These are phyloP conservation scores for Russula ochroleuca DNA, from an alignment of 768 basidiomycete genomes.

Conservation along the genomic window DNA sequence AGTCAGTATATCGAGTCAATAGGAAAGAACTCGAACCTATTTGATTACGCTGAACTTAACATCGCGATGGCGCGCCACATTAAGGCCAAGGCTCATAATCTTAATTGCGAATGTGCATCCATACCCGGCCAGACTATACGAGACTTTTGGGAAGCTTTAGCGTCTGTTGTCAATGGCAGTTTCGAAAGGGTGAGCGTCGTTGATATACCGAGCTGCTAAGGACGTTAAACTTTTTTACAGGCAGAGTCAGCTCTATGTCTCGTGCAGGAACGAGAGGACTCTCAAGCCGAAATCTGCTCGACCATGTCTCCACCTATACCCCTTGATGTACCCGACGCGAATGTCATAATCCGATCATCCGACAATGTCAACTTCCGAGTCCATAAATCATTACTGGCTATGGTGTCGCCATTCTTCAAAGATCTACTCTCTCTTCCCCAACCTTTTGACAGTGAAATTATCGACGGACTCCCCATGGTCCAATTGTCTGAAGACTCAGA, in stretches of 20 bases:
- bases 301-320: not conserved
- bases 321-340: not conserved
- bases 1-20: not conserved
- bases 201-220: too few relatives aligned
- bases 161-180: not conserved
- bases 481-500: constrained; percentile 4
- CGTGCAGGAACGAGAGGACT: not conserved
- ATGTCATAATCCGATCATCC: constrained; percentile 11
- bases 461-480: constrained; percentile 6
- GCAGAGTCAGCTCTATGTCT: not conserved
- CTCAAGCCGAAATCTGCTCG: not conserved
- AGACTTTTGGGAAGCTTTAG: constrained; percentile 8
- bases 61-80: not conserved
- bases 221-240: not conserved
- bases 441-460: not conserved
- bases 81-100: not conserved
- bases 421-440: constrained; percentile 23
- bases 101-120: not conserved
- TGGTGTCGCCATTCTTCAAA: constrained; percentile 13
- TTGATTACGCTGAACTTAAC: not conserved
- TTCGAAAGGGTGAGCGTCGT: constrained; percentile 1
- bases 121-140: not conserved
- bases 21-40: not conserved
- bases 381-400: constrained; percentile 9
- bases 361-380: constrained; percentile 10